Evolutionary conservation across 257 asterid species (phyloP), one percentile per base, ranked within the genome.

Genomic region (Ligustrum vulgare): DNA sequence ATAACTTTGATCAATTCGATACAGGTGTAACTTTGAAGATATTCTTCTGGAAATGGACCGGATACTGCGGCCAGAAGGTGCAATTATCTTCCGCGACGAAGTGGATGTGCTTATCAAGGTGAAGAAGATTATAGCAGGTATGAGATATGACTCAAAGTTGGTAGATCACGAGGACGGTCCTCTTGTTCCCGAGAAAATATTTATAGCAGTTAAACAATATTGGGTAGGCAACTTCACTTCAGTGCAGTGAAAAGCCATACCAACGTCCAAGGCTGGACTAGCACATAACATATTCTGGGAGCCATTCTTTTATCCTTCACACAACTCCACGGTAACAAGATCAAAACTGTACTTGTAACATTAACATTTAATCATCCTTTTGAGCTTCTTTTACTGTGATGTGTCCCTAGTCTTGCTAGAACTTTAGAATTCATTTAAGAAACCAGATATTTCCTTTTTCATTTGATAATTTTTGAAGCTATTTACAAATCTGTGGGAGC

Each of bases 91-190:
- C 83, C 80, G 98, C 23, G 98, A 94, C 33, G 91, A 90, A 77
- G 97, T 94, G 7, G 97, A 94, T 35, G 97, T 90, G 37, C 91
- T 94, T 22, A 87, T 91, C 51, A 89, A 89, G 83, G 97, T 92
- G 87, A 91, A 82, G 88, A 90, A 82, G 84, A 81, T 92, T 82
- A 88, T 89, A 4, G 86, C 88, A 22, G 98, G 93, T 25, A 89
- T 94, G 94, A 84, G 83, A 73, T 94, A 95, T 93, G 87, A 86
- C 68, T 87, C 89, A 33, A 94, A 89, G 83, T 79, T 94, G 92
- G 75, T 89, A 64, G 98, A 94, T 84, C 98, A 94, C 9, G 98
- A 94, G 76, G 98, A 94, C 8, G 98, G 98, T 6, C 98, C 98
- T 63, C 97, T 92, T 22, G 88, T 92, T 54, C 95, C 96, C 0